These are phyloP conservation scores for Trichoderma guizhouense DNA, from an alignment of 2,329 filamentous ascomycete genomes.

Conservation along the genomic window DNA sequence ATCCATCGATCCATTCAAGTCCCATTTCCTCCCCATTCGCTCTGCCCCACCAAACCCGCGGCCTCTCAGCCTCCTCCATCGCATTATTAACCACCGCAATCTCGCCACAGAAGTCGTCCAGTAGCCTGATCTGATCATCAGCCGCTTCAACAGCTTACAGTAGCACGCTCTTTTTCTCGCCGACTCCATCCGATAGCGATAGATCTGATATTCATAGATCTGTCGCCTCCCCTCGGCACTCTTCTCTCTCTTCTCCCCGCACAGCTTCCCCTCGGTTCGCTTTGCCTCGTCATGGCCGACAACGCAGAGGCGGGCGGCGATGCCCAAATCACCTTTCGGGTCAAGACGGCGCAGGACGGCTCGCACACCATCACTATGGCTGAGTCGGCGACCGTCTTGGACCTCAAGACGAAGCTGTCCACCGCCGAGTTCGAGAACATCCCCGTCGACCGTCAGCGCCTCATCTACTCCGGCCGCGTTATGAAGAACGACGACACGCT, in stretches of 20 bases:
- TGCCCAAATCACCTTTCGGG: conserved; percentile 85
- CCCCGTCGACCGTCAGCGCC: conserved; percentile 80
- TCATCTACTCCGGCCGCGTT: conserved; percentile 96
- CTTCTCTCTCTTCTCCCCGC: not conserved
- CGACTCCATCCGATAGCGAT: not conserved
- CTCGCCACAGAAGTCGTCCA: not conserved
- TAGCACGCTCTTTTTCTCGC: not conserved
- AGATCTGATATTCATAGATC: not conserved
- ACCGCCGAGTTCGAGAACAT: conserved; percentile 80
- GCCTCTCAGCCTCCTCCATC: not conserved
- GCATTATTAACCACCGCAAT: conserved; percentile 2
- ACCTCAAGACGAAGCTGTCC: conserved; percentile 87
- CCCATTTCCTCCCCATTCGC: not conserved
- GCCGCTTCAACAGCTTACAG: not conserved
- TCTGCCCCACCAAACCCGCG: conserved; percentile 1
- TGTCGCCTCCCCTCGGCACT: not conserved
- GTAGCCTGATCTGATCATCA: not conserved
- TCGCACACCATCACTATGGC: conserved; percentile 80
- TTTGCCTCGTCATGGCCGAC: conserved; percentile 57
- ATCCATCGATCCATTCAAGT: not conserved
- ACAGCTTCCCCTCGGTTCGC: not conserved
- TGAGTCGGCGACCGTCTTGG: conserved; percentile 70
- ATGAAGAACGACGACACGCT: conserved; percentile 92
- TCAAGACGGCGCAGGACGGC: conserved; percentile 92
- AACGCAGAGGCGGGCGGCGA: conserved; percentile 59